phyloP scores from a whole-genome alignment of 495 filamentous ascomycete genomes.

The Friedmanniomyces simplex region DNA sequence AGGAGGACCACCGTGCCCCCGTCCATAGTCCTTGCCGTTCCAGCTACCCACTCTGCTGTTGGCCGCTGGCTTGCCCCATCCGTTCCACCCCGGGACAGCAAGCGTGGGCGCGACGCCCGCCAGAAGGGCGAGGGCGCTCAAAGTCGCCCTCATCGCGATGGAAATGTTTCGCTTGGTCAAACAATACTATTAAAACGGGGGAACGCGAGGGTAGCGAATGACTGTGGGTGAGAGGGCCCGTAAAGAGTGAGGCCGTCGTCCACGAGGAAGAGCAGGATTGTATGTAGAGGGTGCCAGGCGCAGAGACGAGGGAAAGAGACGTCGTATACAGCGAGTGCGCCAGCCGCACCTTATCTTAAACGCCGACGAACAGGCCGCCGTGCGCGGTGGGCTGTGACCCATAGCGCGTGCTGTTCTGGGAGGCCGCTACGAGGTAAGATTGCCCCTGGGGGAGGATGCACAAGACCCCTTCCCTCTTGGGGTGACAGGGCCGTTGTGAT shows the following conservation, averaged over 20 bases:
- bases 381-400: background rate
- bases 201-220: background rate
- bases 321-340: background rate
- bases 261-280: background rate
- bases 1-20: background rate
- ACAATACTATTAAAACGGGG: background rate
- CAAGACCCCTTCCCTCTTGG: no score
- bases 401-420: background rate
- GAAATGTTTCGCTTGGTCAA: background rate
- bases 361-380: background rate
- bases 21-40: background rate
- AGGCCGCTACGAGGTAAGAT: background rate
- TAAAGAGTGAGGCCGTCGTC: constrained; percentile 19
- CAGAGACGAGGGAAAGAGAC: background rate
- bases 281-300: background rate
- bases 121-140: constrained; percentile 12
- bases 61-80: background rate
- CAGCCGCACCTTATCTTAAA: background rate
- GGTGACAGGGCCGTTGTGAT: no score
- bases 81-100: background rate
- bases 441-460: background rate
- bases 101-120: constrained; percentile 5
- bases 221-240: constrained; percentile 9
- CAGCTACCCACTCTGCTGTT: background rate
- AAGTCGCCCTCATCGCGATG: constrained; percentile 7